Percentiles rank a stretch among this genome's conserved stretches.
Evolutionary conservation across 108 stramenopile species (phyloP).

Genomic region (Nitzschia sp.): DNA sequence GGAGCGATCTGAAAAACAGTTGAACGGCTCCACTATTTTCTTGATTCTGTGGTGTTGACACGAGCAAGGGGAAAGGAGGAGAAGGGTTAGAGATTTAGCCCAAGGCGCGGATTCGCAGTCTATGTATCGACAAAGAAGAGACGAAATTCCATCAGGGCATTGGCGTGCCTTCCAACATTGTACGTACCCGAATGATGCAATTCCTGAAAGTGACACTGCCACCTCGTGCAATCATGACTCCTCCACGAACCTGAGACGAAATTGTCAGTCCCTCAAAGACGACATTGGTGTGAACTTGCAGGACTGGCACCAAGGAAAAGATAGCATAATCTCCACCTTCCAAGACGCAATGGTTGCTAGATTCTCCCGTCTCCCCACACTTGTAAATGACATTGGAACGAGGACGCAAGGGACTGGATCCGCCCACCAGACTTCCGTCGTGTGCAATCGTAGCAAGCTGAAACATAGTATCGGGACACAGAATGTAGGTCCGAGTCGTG

Average conservation of each 20-base stretch:
- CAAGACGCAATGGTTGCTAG: neutral
- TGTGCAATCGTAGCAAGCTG: neutral
- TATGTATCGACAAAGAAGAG: too few relatives aligned
- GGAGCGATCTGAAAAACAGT: neutral
- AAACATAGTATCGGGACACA: neutral
- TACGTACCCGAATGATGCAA: conserved; percentile 2
- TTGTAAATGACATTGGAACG: neutral
- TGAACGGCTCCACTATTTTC: neutral
- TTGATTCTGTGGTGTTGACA: conserved; percentile 1
- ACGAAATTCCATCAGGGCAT: too few relatives aligned
- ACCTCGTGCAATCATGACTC: neutral
- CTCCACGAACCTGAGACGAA: neutral
- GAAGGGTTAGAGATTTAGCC: too few relatives aligned
- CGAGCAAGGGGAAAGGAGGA: neutral
- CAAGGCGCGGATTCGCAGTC: too few relatives aligned
- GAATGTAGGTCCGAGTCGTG: neutral
- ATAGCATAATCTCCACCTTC: conserved; percentile 4
- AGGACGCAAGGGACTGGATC: neutral
- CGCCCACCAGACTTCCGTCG: neutral
- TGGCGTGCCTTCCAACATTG: too few relatives aligned
- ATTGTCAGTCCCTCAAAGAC: neutral
- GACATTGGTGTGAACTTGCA: neutral
- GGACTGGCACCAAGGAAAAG: neutral
- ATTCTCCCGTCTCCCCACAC: neutral
- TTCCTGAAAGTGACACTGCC: neutral